A percentile compares a stretch with the other conserved stretches of the same genome.
These are phyloP conservation scores for Saururus chinensis DNA, from an alignment of 164 flowering plant species.

Conservation along the genomic window DNA sequence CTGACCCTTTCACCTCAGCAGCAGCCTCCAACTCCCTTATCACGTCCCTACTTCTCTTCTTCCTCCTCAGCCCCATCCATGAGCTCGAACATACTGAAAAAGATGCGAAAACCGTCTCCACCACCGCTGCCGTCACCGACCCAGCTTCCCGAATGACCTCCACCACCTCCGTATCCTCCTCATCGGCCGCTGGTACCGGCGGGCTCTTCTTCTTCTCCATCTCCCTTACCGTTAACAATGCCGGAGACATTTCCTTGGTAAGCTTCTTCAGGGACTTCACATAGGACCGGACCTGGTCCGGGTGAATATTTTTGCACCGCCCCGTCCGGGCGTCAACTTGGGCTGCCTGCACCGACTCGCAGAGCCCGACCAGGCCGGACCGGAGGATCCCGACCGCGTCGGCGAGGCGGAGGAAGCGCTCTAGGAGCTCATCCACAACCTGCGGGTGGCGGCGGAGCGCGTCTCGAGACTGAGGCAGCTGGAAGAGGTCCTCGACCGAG, in stretches of 20 bases:
- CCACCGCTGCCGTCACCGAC: constrained; percentile 31
- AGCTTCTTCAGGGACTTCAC: constrained; percentile 27
- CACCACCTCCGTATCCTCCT: constrained; percentile 26
- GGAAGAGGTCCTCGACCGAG: constrained; percentile 38
- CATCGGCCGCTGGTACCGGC: background rate
- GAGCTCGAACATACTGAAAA: constrained; percentile 12
- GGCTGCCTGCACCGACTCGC: constrained; percentile 37
- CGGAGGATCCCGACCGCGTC: constrained; percentile 64
- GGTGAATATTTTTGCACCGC: constrained; percentile 11
- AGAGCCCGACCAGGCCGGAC: constrained; percentile 26
- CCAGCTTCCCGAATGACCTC: constrained; percentile 25
- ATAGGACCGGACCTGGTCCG: constrained; percentile 18
- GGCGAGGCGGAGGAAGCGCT: constrained; percentile 46
- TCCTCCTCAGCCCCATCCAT: constrained; percentile 21
- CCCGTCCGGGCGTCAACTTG: constrained; percentile 46
- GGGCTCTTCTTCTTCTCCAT: background rate
- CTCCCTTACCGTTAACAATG: constrained; percentile 21
- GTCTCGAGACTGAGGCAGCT: constrained; percentile 49
- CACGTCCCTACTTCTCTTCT: constrained; percentile 17
- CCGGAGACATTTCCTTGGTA: constrained; percentile 31
- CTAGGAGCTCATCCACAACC: constrained; percentile 52
- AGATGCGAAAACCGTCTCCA: constrained; percentile 32
- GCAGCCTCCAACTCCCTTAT: constrained; percentile 36
- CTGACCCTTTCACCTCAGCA: constrained; percentile 18
- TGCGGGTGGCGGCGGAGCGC: constrained; percentile 27